Evolutionary conservation across 1,284 basidiomycete genomes (phyloP), one percentile per base, ranked within the genome.

Genomic region (Boletus mariae): DNA sequence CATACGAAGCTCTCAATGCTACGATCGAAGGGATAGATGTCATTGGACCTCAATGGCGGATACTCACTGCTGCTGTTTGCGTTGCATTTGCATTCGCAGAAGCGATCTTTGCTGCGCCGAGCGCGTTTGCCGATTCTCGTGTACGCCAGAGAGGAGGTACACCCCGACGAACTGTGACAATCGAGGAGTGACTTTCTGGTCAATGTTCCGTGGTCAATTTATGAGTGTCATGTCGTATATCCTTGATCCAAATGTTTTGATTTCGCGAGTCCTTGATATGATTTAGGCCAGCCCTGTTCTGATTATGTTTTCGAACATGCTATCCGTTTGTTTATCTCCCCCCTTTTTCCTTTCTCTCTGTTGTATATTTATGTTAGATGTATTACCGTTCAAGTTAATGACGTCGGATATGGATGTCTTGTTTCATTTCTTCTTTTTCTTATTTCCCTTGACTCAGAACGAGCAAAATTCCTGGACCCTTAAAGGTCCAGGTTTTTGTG

Each of bases 21-120:
- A 72, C 48, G 45, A 68, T 57, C 13, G 54, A 45, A 58, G 58
- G 62, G 10, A 55, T 79, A 42, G 82, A 84, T 58, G 74, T 83
- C 3, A 61, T 86, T 12, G 82, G 80, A 3, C 65, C 69, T 34
- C 70, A 74, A 37, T 77, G 78, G 73, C 75, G 85, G 41, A 70
- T 83, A 1, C 67, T 83, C 50, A 73, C 68, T 41, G 80, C 84
- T 0, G 68, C 74, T 6, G 66, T 85, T 32, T 72, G 75, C 4
- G 73, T 82, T 13, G 81, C 81, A 0, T 84, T 85, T 61, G 78
- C 84, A 1, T 83, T 84, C 59, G 79, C 83, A 1, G 84, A 86
- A 62, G 80, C 78, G 0, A 77, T 85, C 52, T 71, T 61, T 32
- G 26, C 43, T 9, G 67, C 67, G 11, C 67, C 70, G 20, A 42